Evolutionary conservation across 2,329 filamentous ascomycete species (phyloP), one percentile per base, ranked within the genome.

Genomic region (Neonectria faginata): DNA sequence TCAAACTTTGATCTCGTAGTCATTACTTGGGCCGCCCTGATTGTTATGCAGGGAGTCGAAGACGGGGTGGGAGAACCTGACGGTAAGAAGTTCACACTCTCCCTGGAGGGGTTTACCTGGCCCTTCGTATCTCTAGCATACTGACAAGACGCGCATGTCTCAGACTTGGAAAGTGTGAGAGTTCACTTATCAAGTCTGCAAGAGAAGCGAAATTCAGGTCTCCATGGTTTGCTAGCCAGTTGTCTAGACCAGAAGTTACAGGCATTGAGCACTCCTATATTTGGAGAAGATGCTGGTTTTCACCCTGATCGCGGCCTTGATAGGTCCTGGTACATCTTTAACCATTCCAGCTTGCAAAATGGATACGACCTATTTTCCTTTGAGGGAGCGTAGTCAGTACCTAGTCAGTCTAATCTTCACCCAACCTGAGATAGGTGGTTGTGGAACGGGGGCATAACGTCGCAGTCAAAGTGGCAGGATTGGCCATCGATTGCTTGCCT

Each of bases 1-100:
- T 76, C 79, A 4, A 82, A 82, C 48, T 82, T 79, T 76, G 80
- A 82, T 45, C 69, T 82, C 0, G 76, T 81, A 20, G 79, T 82
- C 67, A 82, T 82, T 55, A 81, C 80, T 0, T 82, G 80, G 80
- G 80, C 80, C 6, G 79, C 80, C 2, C 68, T 82, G 9, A 79
- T 82, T n/a, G 79, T 82, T 1, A 67, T 82, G 1, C 80, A 82
- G 63, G 80, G 76, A 2, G 72, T 81, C 3, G 78, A 81, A 61
- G 79, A 78, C 1, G 79, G 79, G 0, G 76, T 78, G 10, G 79
- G 79, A 0, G 79, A 82, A 56, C 65, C 73, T 2, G 78, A 80
- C 27, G 78, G 79, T 80, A 67, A 12, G 48, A 42, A 18, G n/a
- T 16, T 3, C 39, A 14, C 2, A 14, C 36, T 39, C 12, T 16